Conservation (phyloP, 1,139 yeast genomes). For the Oligophagozyma castellii region DNA sequence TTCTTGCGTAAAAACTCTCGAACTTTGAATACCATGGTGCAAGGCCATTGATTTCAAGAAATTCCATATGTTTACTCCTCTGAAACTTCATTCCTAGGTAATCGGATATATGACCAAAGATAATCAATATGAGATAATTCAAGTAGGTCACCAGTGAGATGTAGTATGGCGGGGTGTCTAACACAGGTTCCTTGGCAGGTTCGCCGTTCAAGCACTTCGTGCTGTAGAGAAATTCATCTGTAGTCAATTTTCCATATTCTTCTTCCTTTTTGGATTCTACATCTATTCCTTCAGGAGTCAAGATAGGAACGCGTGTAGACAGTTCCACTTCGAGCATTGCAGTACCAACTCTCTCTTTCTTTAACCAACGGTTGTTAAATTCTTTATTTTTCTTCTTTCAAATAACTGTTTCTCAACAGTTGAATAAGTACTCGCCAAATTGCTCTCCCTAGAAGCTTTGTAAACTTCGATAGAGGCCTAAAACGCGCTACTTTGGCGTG, state of each 20-base stretch:
- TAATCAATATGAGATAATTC: conserved; percentile 67
- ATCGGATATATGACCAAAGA: conserved; percentile 83
- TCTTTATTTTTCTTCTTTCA: no score
- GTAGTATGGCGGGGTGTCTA: conserved; percentile 78
- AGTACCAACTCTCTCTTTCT: no score
- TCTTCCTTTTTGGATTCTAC: conserved; percentile 41
- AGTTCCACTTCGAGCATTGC: no score
- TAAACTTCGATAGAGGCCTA: no score
- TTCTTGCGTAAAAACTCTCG: conserved; percentile 84
- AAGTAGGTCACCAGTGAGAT: conserved; percentile 72
- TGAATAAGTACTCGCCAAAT: no score
- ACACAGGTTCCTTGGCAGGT: conserved; percentile 42
- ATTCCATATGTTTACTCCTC: conserved; percentile 48
- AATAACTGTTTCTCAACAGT: no score
- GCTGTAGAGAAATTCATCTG: conserved; percentile 42
- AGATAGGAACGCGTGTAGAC: conserved; percentile 18
- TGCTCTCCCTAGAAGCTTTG: no score
- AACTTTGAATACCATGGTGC: conserved; percentile 95
- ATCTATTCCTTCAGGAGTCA: conserved; percentile 27
- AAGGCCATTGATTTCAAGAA: conserved; percentile 72
- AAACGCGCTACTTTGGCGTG: no score
- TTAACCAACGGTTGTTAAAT: no score
- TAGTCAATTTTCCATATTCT: conserved; percentile 51
- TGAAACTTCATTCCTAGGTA: conserved; percentile 67
- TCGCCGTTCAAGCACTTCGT: conserved; percentile 36